Base-by-base conservation (phyloP, 2,329 filamentous ascomycete species). In the Cadophora sp. region DNA sequence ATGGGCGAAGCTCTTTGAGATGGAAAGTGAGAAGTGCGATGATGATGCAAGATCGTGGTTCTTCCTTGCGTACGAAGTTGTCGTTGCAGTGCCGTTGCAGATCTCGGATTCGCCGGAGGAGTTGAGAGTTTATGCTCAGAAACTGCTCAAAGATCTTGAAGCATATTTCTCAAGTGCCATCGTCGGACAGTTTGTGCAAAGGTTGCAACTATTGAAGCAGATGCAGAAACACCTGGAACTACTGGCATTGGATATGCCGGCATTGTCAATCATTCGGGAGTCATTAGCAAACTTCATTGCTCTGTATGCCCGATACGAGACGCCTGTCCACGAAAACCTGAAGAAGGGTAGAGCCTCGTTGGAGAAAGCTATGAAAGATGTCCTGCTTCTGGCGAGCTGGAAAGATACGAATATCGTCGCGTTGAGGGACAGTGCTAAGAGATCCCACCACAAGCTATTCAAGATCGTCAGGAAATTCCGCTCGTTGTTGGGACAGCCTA, bases 351-450 rank as follows among this genome's bases (percentile, higher is more conserved):
- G 93, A 65, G 82, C 84, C 7, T 84, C 86, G 0, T 85, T 98
- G n/a, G 95, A 98, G 78, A 97, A 94, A 80, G 89, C 93, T 67
- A 93, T 98, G 86, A 95, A 92, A 77, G 92, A 98, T 73, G 90
- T 97, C n/a, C 86, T 99, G 19, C 88, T 97, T 63, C 83, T 99
- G 74, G 94, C 94, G 8, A 97, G 94, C 79, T 99, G 97, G 97
- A 97, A 97, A 79, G 96, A 99, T 74, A 97, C 93, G 26, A 99
- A 98, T 76, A 97, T 99, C 70, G 91, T 91, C 59, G 92, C 93
- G 0, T 83, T 99, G 19, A 88, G 91, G 72, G 94, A 97, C 76
- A 98, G 95, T 79, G 94, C 96, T 0, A 91, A 91, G 74, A 91
- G 91, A 69, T 97, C 94, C 24, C 96, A 99, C 77, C 89, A 91